Evolutionary conservation across 169 alveolate species (phyloP).

Genomic region (Eimeria tenella): DNA sequence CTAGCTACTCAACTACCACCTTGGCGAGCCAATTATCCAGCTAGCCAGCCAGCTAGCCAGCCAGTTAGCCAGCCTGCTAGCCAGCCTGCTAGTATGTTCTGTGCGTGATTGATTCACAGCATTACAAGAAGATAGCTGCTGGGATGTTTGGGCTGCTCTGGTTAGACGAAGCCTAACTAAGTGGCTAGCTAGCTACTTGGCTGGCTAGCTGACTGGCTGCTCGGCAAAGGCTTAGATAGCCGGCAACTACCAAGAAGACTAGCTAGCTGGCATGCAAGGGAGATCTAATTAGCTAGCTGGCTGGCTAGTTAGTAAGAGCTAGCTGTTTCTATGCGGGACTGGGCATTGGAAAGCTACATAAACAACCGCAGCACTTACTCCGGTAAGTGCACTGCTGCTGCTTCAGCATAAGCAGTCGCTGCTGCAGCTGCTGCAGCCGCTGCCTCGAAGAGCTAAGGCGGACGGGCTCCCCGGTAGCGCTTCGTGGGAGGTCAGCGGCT

Average conservation of each 20-base stretch:
- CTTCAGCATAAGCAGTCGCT: background rate
- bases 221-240: background rate
- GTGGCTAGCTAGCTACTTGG: background rate
- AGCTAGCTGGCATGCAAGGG: background rate
- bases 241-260: background rate
- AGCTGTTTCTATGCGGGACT: background rate
- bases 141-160: background rate
- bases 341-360: background rate
- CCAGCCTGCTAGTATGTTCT: too few relatives aligned
- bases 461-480: background rate
- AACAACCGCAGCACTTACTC: background rate
- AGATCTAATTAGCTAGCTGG: background rate
- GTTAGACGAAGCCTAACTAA: background rate
- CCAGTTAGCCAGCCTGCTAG: too few relatives aligned
- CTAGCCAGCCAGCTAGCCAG: too few relatives aligned
- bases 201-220: constrained; percentile 6
- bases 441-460: background rate
- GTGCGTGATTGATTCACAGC: too few relatives aligned
- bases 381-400: background rate
- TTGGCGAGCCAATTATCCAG: too few relatives aligned
- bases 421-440: constrained; percentile 20
- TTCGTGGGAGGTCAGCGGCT: background rate
- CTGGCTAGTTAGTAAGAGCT: background rate
- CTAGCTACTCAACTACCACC: background rate
- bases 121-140: too few relatives aligned